phyloP scores from a whole-genome alignment of 257 asterid genomes.

The Solanum sparsipilum region DNA sequence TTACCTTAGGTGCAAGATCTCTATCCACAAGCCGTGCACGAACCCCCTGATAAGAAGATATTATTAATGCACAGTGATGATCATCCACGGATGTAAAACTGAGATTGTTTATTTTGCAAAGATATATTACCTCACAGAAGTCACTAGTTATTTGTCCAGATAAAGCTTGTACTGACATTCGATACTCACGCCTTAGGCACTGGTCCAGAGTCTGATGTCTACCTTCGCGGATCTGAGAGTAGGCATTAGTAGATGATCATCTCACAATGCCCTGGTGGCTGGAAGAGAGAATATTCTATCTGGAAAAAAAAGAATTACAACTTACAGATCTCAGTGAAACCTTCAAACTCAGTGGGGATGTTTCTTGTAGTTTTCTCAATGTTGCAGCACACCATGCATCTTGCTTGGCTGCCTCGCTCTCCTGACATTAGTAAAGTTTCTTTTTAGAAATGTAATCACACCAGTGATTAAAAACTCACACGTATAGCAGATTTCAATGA shows the following conservation, averaged over 20 bases:
- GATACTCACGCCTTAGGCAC: conserved; percentile 82
- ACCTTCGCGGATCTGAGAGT: conserved; percentile 78
- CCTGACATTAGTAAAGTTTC: conserved; percentile 24
- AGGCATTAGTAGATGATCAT: conserved; percentile 2
- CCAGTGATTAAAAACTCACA: neutral
- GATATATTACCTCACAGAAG: conserved; percentile 57
- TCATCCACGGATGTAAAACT: neutral
- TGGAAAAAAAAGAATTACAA: neutral
- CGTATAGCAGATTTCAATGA: neutral
- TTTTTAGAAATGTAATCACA: neutral
- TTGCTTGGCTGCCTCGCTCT: conserved; percentile 64
- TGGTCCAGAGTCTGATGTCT: conserved; percentile 84
- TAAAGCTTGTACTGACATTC: conserved; percentile 76
- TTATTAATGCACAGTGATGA: neutral
- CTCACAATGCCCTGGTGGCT: neutral
- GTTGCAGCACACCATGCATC: conserved; percentile 63
- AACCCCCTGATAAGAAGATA: conserved; percentile 48
- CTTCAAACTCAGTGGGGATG: conserved; percentile 88
- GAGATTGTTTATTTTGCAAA: neutral
- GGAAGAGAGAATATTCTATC: neutral
- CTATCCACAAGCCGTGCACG: conserved; percentile 73
- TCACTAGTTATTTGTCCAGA: conserved; percentile 52
- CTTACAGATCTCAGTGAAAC: conserved; percentile 92
- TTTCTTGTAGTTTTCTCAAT: conserved; percentile 60
- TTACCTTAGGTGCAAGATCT: conserved; percentile 82